Evolutionary conservation across 441 rosid genomes (phyloP).

Genomic region (Adansonia rubrostipa): DNA sequence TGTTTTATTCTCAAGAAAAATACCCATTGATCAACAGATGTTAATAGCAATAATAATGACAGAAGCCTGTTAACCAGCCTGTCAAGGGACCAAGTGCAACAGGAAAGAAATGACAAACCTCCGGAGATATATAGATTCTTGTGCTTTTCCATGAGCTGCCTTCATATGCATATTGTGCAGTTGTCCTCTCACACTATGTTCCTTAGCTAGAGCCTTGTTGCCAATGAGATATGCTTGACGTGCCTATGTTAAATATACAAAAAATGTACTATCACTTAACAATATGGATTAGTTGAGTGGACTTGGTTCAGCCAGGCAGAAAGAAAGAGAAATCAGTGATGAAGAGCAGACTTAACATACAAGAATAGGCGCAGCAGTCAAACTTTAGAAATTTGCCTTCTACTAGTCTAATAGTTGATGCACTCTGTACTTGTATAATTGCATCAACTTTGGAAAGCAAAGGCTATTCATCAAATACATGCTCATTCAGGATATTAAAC

Average conservation of each 20-base stretch:
- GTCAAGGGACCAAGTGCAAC: constrained; percentile 12
- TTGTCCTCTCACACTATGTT: constrained; percentile 87
- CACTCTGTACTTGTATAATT: constrained; percentile 4
- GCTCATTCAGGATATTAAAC: not conserved
- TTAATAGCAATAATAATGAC: not conserved
- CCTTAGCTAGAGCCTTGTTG: constrained; percentile 89
- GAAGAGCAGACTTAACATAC: not conserved
- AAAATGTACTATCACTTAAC: not conserved
- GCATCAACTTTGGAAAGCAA: constrained; percentile 19
- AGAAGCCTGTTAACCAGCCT: constrained; percentile 8
- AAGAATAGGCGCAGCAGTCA: not conserved
- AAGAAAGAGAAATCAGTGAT: not conserved
- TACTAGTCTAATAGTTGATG: not conserved
- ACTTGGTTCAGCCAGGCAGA: not conserved
- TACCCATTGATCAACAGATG: constrained; percentile 24
- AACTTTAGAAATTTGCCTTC: not conserved
- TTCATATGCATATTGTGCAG: constrained; percentile 91
- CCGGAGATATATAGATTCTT: constrained; percentile 84
- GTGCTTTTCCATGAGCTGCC: constrained; percentile 94
- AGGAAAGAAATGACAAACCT: constrained; percentile 60
- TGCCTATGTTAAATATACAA: constrained; percentile 49
- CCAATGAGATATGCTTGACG: constrained; percentile 85
- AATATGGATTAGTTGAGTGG: not conserved
- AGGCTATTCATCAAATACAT: not conserved
- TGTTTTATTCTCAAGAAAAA: not conserved